These are phyloP conservation scores for Hygrophorus pudorinus DNA, from an alignment of 768 basidiomycete genomes.

Conservation along the genomic window DNA sequence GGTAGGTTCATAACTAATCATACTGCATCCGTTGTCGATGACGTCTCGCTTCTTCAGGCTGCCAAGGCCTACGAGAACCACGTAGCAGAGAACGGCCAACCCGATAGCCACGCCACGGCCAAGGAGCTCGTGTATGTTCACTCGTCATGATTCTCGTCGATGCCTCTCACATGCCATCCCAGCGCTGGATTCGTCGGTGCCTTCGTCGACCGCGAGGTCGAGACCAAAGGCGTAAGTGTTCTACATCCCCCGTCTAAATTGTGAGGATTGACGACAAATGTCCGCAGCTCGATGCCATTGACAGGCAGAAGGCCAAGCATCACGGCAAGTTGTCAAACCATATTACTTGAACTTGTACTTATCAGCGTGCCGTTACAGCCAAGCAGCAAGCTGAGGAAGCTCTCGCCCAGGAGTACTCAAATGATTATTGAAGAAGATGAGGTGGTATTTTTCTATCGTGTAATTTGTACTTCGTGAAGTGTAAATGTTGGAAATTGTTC, in stretches of 20 bases:
- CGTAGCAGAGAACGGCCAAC: conserved; percentile 28
- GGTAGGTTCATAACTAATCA: conserved; percentile 15
- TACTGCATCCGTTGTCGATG: conserved; percentile 3
- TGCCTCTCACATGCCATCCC: background rate
- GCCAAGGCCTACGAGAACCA: conserved; percentile 42
- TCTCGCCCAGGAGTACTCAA: background rate
- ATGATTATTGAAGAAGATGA: too few species aligned
- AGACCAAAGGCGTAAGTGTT: conserved; percentile 40
- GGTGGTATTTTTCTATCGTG: too few species aligned
- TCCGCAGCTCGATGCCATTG: conserved; percentile 20
- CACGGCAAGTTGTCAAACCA: conserved; percentile 23
- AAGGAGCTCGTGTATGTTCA: conserved; percentile 32
- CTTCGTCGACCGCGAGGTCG: conserved; percentile 33
- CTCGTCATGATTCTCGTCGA: background rate
- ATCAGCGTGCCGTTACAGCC: conserved; percentile 6
- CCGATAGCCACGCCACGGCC: conserved; percentile 31
- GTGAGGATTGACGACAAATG: background rate
- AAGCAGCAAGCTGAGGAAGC: conserved; percentile 4
- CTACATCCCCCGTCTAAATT: background rate
- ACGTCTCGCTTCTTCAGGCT: conserved; percentile 25
- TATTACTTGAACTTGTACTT: background rate
- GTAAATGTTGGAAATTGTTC: too few species aligned
- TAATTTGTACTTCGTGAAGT: too few species aligned
- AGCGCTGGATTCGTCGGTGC: conserved; percentile 36
- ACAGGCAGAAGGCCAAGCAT: conserved; percentile 18